Base-by-base conservation (phyloP, 148 eudicot species). In the Hydrangea macrophylla region DNA sequence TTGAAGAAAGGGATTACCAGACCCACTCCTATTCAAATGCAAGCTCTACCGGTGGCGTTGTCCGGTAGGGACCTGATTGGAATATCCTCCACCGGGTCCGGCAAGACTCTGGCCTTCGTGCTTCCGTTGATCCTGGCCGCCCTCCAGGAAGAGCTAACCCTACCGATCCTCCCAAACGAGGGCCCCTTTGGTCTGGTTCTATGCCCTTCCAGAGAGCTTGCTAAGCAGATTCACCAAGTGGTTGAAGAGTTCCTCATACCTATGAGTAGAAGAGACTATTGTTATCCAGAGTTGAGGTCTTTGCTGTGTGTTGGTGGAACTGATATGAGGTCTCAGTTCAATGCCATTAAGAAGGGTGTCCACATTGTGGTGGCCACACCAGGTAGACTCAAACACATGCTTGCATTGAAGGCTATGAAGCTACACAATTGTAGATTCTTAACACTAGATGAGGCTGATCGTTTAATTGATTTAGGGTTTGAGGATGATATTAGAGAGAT, bases 311-410 rank as follows among this genome's bases (percentile, higher is more conserved):
- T 92, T 59, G 98, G 98, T 26, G 96, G 97, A 22, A 82, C 89
- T 39, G 96, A 92, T 72, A 85, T 89, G 96, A 73, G 80, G 51
- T 78, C 90, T 0, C 96, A 92, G 58, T 50, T 92, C 36, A 96
- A 92, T 28, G 68, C 83, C 58, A 90, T 89, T 40, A 87, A 82
- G 72, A 84, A 54, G 65, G 93, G 98, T 53, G 96, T 92, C 25
- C 96, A 92, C 72, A 92, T 89, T 9, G 97, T 92, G 36, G 93
- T 92, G 74, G 96, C 96, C 58, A 92, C 97, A 69, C 97, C 97
- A 13, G 97, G 97, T 33, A 80, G 97, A 78, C 75, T 92, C 44
- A 92, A 92, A 83, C 96, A 92, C 48, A 62, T 89, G 83, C 85
- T 92, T 48, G 92, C 90, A 6, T 89, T 89, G 80, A 86, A 84